These are phyloP conservation scores for Lactifluus echinatus DNA, from an alignment of 768 basidiomycete genomes.

Conservation along the genomic window DNA sequence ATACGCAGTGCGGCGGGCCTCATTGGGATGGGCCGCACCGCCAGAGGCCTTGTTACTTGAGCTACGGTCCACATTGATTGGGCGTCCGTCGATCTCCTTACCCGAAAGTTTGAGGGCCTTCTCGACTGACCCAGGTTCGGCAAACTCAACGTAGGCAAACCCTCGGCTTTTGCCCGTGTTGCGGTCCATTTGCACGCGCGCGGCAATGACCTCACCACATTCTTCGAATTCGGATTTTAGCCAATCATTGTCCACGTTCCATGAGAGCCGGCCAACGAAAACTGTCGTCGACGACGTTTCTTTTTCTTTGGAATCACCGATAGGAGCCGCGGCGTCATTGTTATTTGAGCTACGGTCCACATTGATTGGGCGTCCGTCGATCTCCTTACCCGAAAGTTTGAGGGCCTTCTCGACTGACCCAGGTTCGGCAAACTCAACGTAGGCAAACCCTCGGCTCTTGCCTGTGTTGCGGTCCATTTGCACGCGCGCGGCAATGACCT, in stretches of 20 bases:
- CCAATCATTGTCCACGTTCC: constrained; percentile 96
- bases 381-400: constrained; percentile 72
- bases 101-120: constrained; percentile 77
- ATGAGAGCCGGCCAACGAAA: constrained; percentile 90
- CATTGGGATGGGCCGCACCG: constrained; percentile 29
- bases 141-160: constrained; percentile 78
- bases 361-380: constrained; percentile 85
- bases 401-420: constrained; percentile 78
- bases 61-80: constrained; percentile 79
- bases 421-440: constrained; percentile 64
- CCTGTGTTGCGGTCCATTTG: constrained; percentile 76
- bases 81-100: constrained; percentile 85
- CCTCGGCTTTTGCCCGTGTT: constrained; percentile 76
- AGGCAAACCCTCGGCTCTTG: constrained; percentile 78
- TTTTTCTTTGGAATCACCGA: constrained; percentile 32
- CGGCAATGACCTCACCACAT: constrained; percentile 85
- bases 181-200: constrained; percentile 80
- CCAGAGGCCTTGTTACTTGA: constrained; percentile 42
- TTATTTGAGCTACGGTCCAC: constrained; percentile 63
- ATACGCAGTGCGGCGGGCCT: constrained; percentile 70
- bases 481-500: constrained; percentile 84
- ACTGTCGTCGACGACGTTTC: constrained; percentile 50
- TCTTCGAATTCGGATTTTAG: constrained; percentile 82
- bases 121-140: constrained; percentile 59
- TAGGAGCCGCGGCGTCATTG: constrained; percentile 42